A percentile compares a stretch with the other conserved stretches of the same genome.
phyloP scores from a whole-genome alignment of 495 filamentous ascomycete species.

The Hapsidospora chrysogenum region DNA sequence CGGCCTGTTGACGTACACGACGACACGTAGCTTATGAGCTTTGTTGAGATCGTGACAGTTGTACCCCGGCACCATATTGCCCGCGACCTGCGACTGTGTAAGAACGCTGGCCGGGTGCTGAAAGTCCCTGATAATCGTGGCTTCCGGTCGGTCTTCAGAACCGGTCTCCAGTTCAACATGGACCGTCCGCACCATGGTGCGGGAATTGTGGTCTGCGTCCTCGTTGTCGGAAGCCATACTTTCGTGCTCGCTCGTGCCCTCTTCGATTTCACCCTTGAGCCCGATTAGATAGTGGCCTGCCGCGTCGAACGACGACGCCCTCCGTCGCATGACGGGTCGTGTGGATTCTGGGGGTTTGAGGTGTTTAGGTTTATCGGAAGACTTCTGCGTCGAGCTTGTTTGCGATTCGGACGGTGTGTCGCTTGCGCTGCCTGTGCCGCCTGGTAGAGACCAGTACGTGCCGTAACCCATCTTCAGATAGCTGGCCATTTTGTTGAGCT shows the following conservation, averaged over 20 bases:
- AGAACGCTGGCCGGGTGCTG: conserved; percentile 13
- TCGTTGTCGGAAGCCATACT: conserved; percentile 10
- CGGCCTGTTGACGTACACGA: conserved; percentile 59
- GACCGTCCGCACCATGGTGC: conserved; percentile 27
- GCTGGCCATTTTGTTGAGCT: conserved; percentile 25
- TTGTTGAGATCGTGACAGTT: conserved; percentile 28
- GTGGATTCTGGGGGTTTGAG: no score
- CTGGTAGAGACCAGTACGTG: conserved; percentile 30
- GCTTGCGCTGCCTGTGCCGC: conserved; percentile 8
- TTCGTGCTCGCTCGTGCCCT: conserved; percentile 10
- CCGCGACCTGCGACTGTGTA: background rate
- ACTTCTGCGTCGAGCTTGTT: background rate
- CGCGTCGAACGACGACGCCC: conserved; percentile 2
- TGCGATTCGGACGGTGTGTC: background rate
- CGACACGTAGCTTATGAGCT: conserved; percentile 44
- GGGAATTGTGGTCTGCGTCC: conserved; percentile 16
- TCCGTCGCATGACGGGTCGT: background rate
- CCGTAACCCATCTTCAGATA: conserved; percentile 41
- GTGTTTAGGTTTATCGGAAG: background rate
- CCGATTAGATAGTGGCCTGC: conserved; percentile 56
- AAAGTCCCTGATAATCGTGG: conserved; percentile 22
- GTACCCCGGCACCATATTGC: background rate
- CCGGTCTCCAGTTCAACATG: conserved; percentile 31
- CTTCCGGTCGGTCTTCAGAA: conserved; percentile 15
- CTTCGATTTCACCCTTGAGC: conserved; percentile 43